A percentile compares a stretch with the other conserved stretches of the same genome.
phyloP scores from a whole-genome alignment of 805 yeast genomes.

The Saccharomycopsis sp. region DNA sequence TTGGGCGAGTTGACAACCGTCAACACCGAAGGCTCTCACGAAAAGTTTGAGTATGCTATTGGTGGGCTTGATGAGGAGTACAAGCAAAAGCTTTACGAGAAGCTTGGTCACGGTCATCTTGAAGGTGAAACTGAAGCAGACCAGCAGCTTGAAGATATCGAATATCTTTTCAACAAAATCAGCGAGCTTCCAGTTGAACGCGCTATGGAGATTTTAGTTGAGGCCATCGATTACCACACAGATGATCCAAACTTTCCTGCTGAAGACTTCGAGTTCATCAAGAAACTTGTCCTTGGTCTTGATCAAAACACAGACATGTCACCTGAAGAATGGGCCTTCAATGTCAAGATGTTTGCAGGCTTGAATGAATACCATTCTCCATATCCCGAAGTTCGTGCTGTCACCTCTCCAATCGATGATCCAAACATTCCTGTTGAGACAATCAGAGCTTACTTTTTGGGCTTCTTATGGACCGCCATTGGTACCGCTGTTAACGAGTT shows the following conservation, averaged over 20 bases:
- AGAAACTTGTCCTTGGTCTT: conserved; percentile 25
- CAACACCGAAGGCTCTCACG: background rate
- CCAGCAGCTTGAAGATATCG: conserved; percentile 13
- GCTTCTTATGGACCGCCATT: conserved; percentile 41
- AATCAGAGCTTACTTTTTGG: conserved; percentile 34
- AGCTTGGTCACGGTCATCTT: conserved; percentile 18
- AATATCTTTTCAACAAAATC: conserved; percentile 35
- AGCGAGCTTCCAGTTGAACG: conserved; percentile 32
- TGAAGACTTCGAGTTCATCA: conserved; percentile 32
- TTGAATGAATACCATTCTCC: conserved; percentile 43
- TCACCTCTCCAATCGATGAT: conserved; percentile 48
- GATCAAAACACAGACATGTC: conserved; percentile 23
- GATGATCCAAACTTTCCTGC: conserved; percentile 44
- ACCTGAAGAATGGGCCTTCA: conserved; percentile 25
- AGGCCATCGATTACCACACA: conserved; percentile 35
- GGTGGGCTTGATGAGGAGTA: conserved; percentile 24
- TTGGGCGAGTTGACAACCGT: background rate
- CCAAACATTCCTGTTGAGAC: conserved; percentile 43
- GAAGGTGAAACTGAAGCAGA: conserved; percentile 11
- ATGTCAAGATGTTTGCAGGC: conserved; percentile 31
- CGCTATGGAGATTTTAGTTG: conserved; percentile 34
- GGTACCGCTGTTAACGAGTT: conserved; percentile 52
- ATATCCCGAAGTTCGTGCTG: conserved; percentile 62
- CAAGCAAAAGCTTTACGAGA: conserved; percentile 24
- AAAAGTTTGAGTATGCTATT: conserved; percentile 11